Evolutionary conservation across 805 yeast species (phyloP).

Genomic region (Kodamaea leandrae): DNA sequence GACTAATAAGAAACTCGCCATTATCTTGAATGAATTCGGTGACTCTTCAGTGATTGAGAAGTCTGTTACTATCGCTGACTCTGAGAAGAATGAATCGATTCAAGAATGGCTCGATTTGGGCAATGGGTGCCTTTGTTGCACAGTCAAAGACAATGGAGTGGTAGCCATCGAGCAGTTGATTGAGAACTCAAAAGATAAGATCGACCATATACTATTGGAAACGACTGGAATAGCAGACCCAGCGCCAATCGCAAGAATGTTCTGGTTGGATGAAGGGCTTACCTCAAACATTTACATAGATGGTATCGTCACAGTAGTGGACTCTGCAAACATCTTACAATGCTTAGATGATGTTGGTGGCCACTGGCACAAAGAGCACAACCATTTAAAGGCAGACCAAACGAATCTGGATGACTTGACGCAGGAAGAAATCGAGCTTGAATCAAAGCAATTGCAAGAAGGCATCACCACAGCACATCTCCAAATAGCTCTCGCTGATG

Average conservation of each 20-base stretch:
- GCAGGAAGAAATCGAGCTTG: constrained; percentile 29
- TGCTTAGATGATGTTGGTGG: constrained; percentile 73
- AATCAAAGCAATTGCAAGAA: constrained; percentile 29
- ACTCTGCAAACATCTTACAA: constrained; percentile 59
- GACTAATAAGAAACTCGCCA: constrained; percentile 77
- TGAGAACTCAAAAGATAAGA: constrained; percentile 62
- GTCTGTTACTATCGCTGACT: constrained; percentile 66
- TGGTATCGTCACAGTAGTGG: constrained; percentile 87
- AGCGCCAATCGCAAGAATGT: constrained; percentile 94
- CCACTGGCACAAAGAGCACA: constrained; percentile 56
- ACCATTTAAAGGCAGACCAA: constrained; percentile 24
- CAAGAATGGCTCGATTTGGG: constrained; percentile 97
- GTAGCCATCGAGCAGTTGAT: constrained; percentile 88
- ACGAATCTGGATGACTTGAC: constrained; percentile 18
- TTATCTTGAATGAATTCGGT: constrained; percentile 89
- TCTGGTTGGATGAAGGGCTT: constrained; percentile 93
- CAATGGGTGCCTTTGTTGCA: constrained; percentile 95
- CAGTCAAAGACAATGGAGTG: constrained; percentile 93
- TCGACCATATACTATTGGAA: constrained; percentile 89
- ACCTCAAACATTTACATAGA: constrained; percentile 83
- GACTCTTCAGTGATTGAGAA: constrained; percentile 88
- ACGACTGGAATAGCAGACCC: constrained; percentile 98
- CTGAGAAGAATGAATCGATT: constrained; percentile 47
- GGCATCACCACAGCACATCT: constrained; percentile 79
- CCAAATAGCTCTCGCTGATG: constrained; percentile 89